Evolutionary conservation across 805 yeast species (phyloP), one percentile per base, ranked within the genome.

Genomic region (Kazachstania viticola): DNA sequence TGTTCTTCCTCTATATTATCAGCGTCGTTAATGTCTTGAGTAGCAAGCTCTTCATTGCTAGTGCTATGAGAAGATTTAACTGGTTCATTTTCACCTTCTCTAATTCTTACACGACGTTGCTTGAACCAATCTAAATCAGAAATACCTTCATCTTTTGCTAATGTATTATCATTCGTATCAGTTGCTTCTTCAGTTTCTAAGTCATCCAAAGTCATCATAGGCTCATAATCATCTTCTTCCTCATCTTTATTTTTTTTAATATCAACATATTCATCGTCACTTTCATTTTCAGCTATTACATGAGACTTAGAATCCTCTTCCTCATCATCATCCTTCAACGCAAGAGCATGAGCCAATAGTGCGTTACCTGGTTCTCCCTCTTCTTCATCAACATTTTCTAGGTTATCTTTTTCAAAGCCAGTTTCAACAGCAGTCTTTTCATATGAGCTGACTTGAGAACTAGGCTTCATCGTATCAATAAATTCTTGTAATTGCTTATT

Each of bases 51-150:
- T 4, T 37, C 31, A 9, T 37, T 21, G 14, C 6, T 32, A 29
- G 18, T 25, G 17, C 25, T 35, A 23, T 29, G 12, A 5, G 17
- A 30, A 29, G 22, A 12, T 27, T 40, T 50, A 27, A 45, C 42
- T 25, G 42, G 35, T 23, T 34, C 46, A 30, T 35, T 58, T 24
- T 56, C 62, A 30, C 56, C 55, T 25, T 75, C 83, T 40, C 60
- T 68, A 36, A 87, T 81, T 50, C 91, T 71, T 15, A 67, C 71
- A 55, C 91, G 70, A 54, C 81, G 74, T 44, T 68, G 70, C 47
- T 75, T 74, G 38, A 87, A 67, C 97, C 97, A 87, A 35, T 87
- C 95, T 32, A 81, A 57, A 60, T 87, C 95, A 11, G 85, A 68
- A 11, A 80, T 65, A 11, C 46, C 58, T 35, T 67, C 72, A 43